Base-by-base conservation (phyloP, 352 stramenopile genomes). In the Phytophthora palmivora region DNA sequence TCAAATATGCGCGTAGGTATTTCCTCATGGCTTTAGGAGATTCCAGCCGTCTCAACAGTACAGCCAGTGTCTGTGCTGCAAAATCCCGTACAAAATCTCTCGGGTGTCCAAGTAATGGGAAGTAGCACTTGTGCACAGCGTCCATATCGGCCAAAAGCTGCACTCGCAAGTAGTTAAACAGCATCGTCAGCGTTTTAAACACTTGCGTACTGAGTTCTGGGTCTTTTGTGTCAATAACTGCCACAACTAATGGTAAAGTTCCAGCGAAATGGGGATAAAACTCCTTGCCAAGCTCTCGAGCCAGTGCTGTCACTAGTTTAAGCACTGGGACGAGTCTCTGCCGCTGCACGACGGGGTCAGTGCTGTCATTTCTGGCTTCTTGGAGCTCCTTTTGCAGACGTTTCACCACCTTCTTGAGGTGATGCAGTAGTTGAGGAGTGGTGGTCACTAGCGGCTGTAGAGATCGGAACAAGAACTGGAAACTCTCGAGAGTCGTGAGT, bases 111-210 rank as follows among this genome's bases (percentile, higher is more conserved):
- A 97, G 82, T 32, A 97, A 60, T 22, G 88, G 81, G 70, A 95
- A 95, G 73, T 96, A 97, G 70, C 82, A 96, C 54, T 92, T 84
- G 74, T 96, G 88, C 21, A 97, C 79, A n/a, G 87, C 79, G 21
- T 92, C 84, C 84, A 97, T 96, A 58, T 97, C 85, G 37, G 88
- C 80, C 7, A 95, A 68, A 28, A 97, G 72, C 44, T 95, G 83
- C 42, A 84, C 71, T 39, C 87, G 80, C 44, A 97, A 66, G 72
- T 92, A 89, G 56, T 77, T 94, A 63, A 97, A 97, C 26, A 96
- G 76, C 79, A 95, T 93, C 22, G 88, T 87, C 15, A 97, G 76
- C 37, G 91, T 95, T 72, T 96, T 95, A 67, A 97, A 97, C 55
- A 96, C 89, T 47, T 95, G 83, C 6, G 88, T 94, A 39, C 87